Evolutionary conservation across 768 basidiomycete species (phyloP).

Genomic region (Termitomyces sp.): DNA sequence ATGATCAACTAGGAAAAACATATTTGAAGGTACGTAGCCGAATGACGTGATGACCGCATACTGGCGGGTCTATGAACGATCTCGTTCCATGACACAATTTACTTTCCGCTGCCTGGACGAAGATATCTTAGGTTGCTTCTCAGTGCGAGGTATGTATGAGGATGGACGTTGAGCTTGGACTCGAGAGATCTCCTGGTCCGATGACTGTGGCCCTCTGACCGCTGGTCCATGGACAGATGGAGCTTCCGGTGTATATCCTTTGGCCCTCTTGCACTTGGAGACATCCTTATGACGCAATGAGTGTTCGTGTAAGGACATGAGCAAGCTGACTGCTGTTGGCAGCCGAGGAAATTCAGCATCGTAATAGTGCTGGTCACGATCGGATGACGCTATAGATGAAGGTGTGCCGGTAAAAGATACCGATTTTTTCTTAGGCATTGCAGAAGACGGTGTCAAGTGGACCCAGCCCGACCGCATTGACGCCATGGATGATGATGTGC

Average conservation of each 20-base stretch:
- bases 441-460: not conserved
- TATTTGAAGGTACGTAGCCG: not conserved
- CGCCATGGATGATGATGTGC: too few species aligned
- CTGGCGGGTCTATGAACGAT: too few species aligned
- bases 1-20: not conserved
- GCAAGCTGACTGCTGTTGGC: not conserved
- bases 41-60: not conserved
- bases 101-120: not conserved
- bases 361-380: too few species aligned
- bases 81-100: too few species aligned
- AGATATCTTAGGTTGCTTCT: not conserved
- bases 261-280: not conserved
- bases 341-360: not conserved
- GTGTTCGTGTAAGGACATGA: not conserved
- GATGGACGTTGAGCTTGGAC: not conserved
- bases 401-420: too few species aligned
- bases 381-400: too few species aligned
- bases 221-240: not conserved
- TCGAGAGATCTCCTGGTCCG: constrained; percentile 2
- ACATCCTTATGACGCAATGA: not conserved
- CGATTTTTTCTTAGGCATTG: not conserved
- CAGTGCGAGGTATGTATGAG: not conserved
- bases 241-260: not conserved
- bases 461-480: too few species aligned
- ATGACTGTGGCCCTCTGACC: not conserved